Conservation (phyloP, 2,329 filamentous ascomycete species). For the Penicillium sp. region DNA sequence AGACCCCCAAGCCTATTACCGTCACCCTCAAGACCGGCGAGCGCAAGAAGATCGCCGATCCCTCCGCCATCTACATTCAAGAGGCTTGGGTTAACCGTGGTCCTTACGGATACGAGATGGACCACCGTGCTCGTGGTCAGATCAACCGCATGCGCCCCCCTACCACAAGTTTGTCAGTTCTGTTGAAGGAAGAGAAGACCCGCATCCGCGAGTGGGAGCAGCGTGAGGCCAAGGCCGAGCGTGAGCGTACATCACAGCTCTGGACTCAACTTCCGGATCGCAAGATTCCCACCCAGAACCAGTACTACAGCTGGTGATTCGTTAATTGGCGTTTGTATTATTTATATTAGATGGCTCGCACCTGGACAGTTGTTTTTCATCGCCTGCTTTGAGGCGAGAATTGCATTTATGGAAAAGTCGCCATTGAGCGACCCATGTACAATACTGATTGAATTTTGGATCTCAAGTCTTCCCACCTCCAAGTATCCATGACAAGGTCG, state of each 20-base stretch:
- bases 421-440: constrained; percentile 19
- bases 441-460: constrained; percentile 20
- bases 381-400: constrained; percentile 15
- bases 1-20: constrained; percentile 49
- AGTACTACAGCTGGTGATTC: constrained; percentile 85
- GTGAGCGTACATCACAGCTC: constrained; percentile 71
- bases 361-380: constrained; percentile 21
- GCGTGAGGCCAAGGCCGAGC: constrained; percentile 73
- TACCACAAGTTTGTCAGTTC: constrained; percentile 72
- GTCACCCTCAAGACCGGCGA: constrained; percentile 76
- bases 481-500: not conserved
- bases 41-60: constrained; percentile 70
- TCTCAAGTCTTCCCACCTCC: constrained; percentile 7
- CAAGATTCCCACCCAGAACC: constrained; percentile 78
- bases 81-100: constrained; percentile 91
- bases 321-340: constrained; percentile 34
- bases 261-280: constrained; percentile 90
- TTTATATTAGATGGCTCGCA: constrained; percentile 25
- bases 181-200: constrained; percentile 93
- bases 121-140: constrained; percentile 75
- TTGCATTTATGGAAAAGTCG: constrained; percentile 16
- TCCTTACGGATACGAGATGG: constrained; percentile 60
- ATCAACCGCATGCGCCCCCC: constrained; percentile 70
- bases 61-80: constrained; percentile 83
- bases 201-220: constrained; percentile 79